phyloP scores from a whole-genome alignment of 306 rosid genomes.

The Astragalus membranaceus region DNA sequence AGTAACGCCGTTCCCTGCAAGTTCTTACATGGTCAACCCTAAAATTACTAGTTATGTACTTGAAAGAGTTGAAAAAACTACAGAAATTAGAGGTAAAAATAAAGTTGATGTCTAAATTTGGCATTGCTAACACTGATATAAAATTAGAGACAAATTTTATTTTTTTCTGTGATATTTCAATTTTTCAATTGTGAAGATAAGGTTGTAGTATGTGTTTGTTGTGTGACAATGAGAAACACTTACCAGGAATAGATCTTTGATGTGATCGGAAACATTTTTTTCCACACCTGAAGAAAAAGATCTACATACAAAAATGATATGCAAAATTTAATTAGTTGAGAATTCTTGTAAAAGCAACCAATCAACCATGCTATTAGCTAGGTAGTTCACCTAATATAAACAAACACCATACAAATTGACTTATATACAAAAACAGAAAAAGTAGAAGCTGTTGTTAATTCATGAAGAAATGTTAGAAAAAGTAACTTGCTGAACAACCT shows the following conservation, averaged over 20 bases:
- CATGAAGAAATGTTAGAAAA: not conserved
- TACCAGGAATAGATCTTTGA: conserved; percentile 40
- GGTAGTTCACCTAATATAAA: conserved; percentile 8
- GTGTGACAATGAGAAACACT: not conserved
- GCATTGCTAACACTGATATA: too few species aligned
- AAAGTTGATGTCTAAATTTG: too few species aligned
- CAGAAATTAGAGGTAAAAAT: too few species aligned
- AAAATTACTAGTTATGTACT: not conserved
- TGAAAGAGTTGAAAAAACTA: too few species aligned
- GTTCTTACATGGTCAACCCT: conserved; percentile 11
- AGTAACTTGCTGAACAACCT: not conserved
- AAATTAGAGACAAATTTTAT: too few species aligned
- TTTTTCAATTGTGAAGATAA: too few species aligned
- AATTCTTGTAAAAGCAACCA: not conserved
- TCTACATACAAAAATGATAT: conserved; percentile 31
- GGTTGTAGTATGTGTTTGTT: not conserved
- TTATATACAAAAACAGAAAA: not conserved
- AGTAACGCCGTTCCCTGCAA: conserved; percentile 54
- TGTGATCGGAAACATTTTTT: conserved; percentile 52
- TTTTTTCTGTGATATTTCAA: too few species aligned
- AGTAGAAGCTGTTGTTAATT: not conserved
- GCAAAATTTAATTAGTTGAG: conserved; percentile 10
- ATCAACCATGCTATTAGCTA: not conserved
- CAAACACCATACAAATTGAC: not conserved
- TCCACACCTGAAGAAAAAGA: conserved; percentile 42